Evolutionary conservation across 805 yeast species (phyloP).

Genomic region (Pichia deserticola): DNA sequence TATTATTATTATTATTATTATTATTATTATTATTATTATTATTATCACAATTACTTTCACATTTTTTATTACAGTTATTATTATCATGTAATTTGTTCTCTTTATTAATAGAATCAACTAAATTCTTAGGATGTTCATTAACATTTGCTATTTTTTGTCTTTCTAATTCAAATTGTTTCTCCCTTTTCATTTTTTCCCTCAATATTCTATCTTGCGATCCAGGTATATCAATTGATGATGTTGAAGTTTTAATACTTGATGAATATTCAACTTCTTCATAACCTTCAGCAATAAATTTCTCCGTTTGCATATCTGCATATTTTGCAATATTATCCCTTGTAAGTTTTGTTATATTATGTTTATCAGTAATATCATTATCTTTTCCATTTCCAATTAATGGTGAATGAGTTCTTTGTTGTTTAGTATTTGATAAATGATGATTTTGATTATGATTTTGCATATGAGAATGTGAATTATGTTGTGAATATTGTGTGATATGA

Average conservation of each 20-base stretch:
- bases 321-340: constrained; percentile 12
- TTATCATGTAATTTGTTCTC: constrained; percentile 19
- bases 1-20: too few species aligned
- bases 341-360: neutral
- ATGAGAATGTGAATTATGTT: neutral
- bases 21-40: too few species aligned
- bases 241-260: constrained; percentile 22
- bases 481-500: neutral
- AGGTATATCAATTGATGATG: constrained; percentile 26
- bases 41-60: too few species aligned
- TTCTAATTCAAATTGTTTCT: constrained; percentile 6
- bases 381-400: neutral
- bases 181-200: constrained; percentile 1
- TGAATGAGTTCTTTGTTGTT: neutral
- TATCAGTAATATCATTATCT: neutral
- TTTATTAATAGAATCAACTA: constrained; percentile 24
- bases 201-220: constrained; percentile 9
- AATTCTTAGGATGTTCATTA: constrained; percentile 23
- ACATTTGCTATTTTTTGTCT: constrained; percentile 14
- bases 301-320: neutral
- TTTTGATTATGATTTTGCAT: neutral
- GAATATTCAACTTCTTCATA: constrained; percentile 12
- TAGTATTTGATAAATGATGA: neutral
- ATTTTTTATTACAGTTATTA: too few species aligned
- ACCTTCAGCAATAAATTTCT: neutral